phyloP scores from a whole-genome alignment of 805 yeast genomes.

The Wickerhamiella spandovensis region DNA sequence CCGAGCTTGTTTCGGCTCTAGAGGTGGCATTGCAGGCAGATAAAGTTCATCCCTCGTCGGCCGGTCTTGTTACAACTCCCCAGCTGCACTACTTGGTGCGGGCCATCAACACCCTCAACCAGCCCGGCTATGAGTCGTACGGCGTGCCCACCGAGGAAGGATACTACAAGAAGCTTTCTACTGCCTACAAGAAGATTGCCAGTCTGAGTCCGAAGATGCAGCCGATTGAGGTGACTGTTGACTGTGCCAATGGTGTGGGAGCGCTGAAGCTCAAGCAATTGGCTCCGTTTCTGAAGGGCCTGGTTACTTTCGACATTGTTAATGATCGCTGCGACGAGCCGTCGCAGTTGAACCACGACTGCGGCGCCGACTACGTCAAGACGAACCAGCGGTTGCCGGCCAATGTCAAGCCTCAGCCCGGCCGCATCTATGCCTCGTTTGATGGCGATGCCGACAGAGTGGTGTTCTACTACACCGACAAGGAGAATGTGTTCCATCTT shows the following conservation, averaged over 20 bases:
- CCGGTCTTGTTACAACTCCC: conserved; percentile 78
- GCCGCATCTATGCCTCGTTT: conserved; percentile 59
- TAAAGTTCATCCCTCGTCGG: conserved; percentile 37
- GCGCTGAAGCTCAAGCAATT: conserved; percentile 54
- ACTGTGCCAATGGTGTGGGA: conserved; percentile 96
- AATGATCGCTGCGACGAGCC: conserved; percentile 47
- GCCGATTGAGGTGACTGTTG: conserved; percentile 46
- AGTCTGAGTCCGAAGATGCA: conserved; percentile 15
- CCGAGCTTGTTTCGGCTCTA: conserved; percentile 43
- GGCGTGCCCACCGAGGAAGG: conserved; percentile 56
- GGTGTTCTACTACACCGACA: conserved; percentile 43
- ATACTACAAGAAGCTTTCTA: conserved; percentile 51
- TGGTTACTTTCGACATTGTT: conserved; percentile 30
- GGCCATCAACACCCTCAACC: conserved; percentile 44
- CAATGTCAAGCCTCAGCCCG: conserved; percentile 35
- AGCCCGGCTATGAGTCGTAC: conserved; percentile 28
- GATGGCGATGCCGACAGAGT: conserved; percentile 98
- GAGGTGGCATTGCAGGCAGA: conserved; percentile 45
- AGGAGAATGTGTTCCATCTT: conserved; percentile 24
- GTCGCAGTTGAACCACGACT: conserved; percentile 48
- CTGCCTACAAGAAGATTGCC: conserved; percentile 37
- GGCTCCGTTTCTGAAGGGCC: conserved; percentile 29
- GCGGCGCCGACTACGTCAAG: conserved; percentile 95
- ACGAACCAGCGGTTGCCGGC: conserved; percentile 70
- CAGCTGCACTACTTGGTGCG: conserved; percentile 82